Percentiles rank a stretch among this genome's conserved stretches.
Evolutionary conservation across 208 protist genomes (phyloP).

Genomic region (Crithidia thermophila): DNA sequence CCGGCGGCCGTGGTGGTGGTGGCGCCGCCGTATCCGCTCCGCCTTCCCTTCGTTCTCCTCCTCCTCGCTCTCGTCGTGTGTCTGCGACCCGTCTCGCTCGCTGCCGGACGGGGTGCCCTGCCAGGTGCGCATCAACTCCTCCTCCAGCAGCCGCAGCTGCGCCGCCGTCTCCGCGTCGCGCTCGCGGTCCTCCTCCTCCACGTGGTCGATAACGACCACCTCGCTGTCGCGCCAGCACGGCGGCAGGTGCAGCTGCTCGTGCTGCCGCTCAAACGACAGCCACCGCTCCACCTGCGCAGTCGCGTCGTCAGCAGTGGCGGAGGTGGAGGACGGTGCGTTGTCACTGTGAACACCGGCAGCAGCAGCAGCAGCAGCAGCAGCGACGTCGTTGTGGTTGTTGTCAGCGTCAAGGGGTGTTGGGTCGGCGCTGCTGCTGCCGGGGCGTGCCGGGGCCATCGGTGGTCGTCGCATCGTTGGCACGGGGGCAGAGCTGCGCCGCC

Average conservation of each 20-base stretch:
- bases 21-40: not conserved
- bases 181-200: constrained; percentile 11
- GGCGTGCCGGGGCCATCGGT: constrained; percentile 22
- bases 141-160: constrained; percentile 26
- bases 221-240: constrained; percentile 34
- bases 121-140: constrained; percentile 10
- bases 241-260: constrained; percentile 38
- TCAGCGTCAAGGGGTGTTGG: not conserved
- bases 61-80: constrained; percentile 1
- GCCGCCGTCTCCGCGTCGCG: constrained; percentile 11
- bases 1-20: not conserved
- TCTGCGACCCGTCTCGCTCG: constrained; percentile 3
- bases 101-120: constrained; percentile 2
- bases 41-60: constrained; percentile 12
- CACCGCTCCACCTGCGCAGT: constrained; percentile 17
- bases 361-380: no score
- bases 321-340: no score
- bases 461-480: constrained; percentile 34
- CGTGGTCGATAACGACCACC: constrained; percentile 30
- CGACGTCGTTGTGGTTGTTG: not conserved
- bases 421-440: not conserved
- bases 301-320: no score
- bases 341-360: no score
- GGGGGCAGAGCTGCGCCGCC: constrained; percentile 20
- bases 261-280: constrained; percentile 36